phyloP scores from a whole-genome alignment of 306 rosid species.

The Citrullus mucosospermus region DNA sequence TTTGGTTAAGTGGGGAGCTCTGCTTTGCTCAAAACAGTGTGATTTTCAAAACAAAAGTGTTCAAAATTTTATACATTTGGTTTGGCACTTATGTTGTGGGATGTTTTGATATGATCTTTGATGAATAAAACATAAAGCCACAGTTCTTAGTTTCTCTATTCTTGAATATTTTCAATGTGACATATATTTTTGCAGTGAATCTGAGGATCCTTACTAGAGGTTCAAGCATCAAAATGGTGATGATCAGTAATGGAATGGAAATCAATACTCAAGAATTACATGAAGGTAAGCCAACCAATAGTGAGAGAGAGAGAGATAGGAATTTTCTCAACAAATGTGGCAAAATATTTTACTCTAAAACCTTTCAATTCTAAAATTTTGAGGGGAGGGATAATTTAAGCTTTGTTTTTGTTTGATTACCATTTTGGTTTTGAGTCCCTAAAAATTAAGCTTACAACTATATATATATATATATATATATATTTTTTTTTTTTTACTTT shows the following conservation, averaged over 20 bases:
- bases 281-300: slow-evolving; percentile 15
- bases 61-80: neutral
- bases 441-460: too few relatives aligned
- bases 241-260: slow-evolving; percentile 25
- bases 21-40: neutral
- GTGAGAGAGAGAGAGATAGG: neutral
- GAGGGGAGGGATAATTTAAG: too few relatives aligned
- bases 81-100: too few relatives aligned
- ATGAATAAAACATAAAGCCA: neutral
- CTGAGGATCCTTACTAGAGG: slow-evolving; percentile 27
- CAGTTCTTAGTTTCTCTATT: neutral
- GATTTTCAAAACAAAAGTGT: neutral
- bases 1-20: too few relatives aligned
- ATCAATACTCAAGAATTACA: slow-evolving; percentile 15
- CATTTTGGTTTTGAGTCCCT: too few relatives aligned
- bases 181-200: slow-evolving; percentile 34
- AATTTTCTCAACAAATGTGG: too few relatives aligned
- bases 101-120: neutral
- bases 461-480: too few relatives aligned
- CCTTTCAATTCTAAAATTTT: neutral
- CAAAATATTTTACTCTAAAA: too few relatives aligned
- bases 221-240: slow-evolving; percentile 36
- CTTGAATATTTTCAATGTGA: neutral
- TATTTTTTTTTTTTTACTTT: too few relatives aligned
- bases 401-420: too few relatives aligned